phyloP scores from a whole-genome alignment of 2,329 filamentous ascomycete genomes.

The Talaromyces islandicus region DNA sequence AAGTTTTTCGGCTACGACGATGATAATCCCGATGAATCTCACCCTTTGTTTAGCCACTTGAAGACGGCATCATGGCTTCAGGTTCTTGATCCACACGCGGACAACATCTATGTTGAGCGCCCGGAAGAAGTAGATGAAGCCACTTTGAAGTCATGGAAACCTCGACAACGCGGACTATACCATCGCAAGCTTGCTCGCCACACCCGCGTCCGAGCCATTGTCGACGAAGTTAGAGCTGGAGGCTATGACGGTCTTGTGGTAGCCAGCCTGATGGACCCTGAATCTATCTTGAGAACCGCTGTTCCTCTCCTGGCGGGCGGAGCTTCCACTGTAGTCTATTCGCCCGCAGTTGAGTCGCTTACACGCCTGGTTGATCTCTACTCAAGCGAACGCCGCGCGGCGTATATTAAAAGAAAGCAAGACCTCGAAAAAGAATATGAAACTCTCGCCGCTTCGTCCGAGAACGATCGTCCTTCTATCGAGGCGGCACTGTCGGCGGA shows the following conservation, averaged over 20 bases:
- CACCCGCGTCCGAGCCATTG: conserved; percentile 64
- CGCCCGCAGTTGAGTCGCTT: conserved; percentile 71
- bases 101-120: conserved; percentile 65
- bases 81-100: conserved; percentile 68
- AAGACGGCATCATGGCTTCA: conserved; percentile 89
- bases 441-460: conserved; percentile 24
- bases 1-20: conserved; percentile 85
- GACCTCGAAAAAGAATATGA: conserved; percentile 18
- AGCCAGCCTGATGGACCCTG: conserved; percentile 74
- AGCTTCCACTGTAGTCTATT: conserved; percentile 80
- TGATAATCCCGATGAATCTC: conserved; percentile 56
- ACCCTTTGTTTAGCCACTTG: conserved; percentile 77
- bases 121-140: conserved; percentile 56
- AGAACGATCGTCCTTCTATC: conserved; percentile 15
- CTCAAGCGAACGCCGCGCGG: conserved; percentile 69
- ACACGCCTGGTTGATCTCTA: conserved; percentile 75
- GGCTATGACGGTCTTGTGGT: conserved; percentile 79
- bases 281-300: conserved; percentile 65
- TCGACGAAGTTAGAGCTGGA: conserved; percentile 68
- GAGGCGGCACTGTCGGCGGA: conserved; percentile 46
- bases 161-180: conserved; percentile 75
- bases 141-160: conserved; percentile 65
- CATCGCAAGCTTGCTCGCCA: conserved; percentile 84
- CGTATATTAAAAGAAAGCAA: conserved; percentile 50
- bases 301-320: conserved; percentile 79